Evolutionary conservation across 768 basidiomycete genomes (phyloP).

Genomic region (Clitopilus hobsonii): DNA sequence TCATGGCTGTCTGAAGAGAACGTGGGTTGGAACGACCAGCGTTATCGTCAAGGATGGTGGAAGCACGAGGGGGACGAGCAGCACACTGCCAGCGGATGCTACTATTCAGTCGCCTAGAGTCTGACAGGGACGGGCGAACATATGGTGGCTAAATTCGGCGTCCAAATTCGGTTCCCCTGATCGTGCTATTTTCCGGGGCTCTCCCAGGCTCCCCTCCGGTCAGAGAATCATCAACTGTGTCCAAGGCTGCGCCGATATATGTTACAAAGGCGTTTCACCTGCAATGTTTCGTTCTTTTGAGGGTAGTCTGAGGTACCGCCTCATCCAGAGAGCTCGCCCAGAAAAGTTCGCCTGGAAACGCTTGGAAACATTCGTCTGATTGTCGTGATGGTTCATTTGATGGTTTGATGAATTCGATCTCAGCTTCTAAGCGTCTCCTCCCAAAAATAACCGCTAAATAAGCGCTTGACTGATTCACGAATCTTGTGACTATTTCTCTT

Average conservation of each 20-base stretch:
- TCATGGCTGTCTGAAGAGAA: constrained; percentile 13
- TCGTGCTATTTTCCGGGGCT: background rate
- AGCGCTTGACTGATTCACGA: background rate
- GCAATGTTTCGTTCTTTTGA: background rate
- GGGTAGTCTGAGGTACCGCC: background rate
- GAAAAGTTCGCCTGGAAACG: background rate
- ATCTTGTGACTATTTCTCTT: background rate
- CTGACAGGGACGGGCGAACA: background rate
- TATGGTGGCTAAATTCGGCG: background rate
- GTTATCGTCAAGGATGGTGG: constrained; percentile 8
- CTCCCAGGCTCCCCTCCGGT: background rate
- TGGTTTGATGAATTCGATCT: background rate
- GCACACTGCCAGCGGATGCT: constrained; percentile 1
- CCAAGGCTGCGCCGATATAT: background rate
- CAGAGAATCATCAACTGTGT: background rate
- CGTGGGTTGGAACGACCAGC: constrained; percentile 25
- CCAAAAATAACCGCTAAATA: background rate
- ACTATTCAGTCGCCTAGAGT: background rate
- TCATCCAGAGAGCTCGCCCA: background rate
- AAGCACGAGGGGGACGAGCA: background rate
- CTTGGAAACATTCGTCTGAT: background rate
- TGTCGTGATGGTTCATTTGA: background rate
- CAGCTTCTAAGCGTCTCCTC: too few relatives aligned
- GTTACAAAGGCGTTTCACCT: background rate
- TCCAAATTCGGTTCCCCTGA: background rate